These are phyloP conservation scores for Wickerhamiella domercqiae DNA, from an alignment of 805 yeast species.

Conservation along the genomic window DNA sequence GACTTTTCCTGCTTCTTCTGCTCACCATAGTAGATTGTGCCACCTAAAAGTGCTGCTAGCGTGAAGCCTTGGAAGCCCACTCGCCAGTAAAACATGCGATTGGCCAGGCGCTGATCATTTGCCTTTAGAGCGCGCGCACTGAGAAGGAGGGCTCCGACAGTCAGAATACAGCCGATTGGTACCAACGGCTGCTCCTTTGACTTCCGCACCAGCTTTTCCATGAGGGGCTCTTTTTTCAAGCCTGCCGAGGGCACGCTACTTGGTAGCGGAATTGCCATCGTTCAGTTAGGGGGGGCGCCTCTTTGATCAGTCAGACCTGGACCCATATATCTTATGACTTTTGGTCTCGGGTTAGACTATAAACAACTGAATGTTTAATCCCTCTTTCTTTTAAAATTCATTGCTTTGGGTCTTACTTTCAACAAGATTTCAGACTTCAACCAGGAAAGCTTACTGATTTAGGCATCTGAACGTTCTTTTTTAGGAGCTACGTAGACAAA, in stretches of 20 bases:
- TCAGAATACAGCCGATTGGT: slow-evolving; percentile 65
- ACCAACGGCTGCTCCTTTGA: slow-evolving; percentile 81
- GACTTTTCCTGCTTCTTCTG: slow-evolving; percentile 23
- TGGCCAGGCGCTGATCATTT: slow-evolving; percentile 65
- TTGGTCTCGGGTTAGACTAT: too few species aligned
- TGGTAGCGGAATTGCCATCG: slow-evolving; percentile 5
- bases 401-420: too few species aligned
- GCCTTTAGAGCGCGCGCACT: slow-evolving; percentile 62
- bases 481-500: too few species aligned
- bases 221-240: slow-evolving; percentile 14
- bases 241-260: slow-evolving; percentile 11
- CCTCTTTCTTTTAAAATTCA: too few species aligned
- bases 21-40: slow-evolving; percentile 43
- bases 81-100: slow-evolving; percentile 78
- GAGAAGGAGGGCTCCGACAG: slow-evolving; percentile 64
- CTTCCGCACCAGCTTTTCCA: slow-evolving; percentile 23
- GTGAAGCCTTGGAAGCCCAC: slow-evolving; percentile 78
- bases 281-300: too few species aligned
- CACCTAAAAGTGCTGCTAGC: slow-evolving; percentile 63
- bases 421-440: too few species aligned
- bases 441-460: too few species aligned
- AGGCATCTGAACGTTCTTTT: too few species aligned
- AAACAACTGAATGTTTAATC: too few species aligned
- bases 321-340: too few species aligned
- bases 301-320: too few species aligned